Evolutionary conservation across 2,329 filamentous ascomycete species (phyloP).

Genomic region (Arachnomyces sp.): DNA sequence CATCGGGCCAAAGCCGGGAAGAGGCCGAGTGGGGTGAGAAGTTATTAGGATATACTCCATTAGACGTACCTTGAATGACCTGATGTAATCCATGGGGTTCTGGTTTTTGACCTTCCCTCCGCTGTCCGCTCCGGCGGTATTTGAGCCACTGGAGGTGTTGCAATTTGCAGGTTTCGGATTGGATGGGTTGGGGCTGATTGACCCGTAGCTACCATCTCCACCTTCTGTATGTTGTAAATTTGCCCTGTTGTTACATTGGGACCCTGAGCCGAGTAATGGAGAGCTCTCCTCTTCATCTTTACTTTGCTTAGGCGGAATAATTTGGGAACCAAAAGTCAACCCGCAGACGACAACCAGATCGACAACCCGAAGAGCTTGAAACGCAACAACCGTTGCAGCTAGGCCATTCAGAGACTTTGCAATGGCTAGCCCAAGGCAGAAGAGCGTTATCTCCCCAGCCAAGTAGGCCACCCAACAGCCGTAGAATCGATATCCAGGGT

Average conservation of each 20-base stretch:
- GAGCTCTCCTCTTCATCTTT: constrained; percentile 15
- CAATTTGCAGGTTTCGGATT: constrained; percentile 3
- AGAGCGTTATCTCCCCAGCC: constrained; percentile 45
- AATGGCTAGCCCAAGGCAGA: constrained; percentile 30
- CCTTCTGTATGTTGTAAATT: constrained; percentile 24
- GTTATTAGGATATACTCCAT: constrained; percentile 1
- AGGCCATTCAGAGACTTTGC: constrained; percentile 15
- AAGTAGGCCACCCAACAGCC: constrained; percentile 55
- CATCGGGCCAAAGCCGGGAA: constrained; percentile 1
- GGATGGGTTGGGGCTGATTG: constrained; percentile 1
- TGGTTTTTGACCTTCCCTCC: not conserved
- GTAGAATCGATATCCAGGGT: constrained; percentile 56
- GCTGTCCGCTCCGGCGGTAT: not conserved
- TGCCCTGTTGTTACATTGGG: constrained; percentile 11
- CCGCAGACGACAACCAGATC: constrained; percentile 13
- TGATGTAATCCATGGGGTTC: constrained; percentile 1
- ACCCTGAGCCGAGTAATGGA: constrained; percentile 12
- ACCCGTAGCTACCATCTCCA: constrained; percentile 28
- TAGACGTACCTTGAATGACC: constrained; percentile 5
- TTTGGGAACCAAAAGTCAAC: constrained; percentile 7
- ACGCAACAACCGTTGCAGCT: constrained; percentile 12
- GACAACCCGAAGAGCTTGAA: constrained; percentile 13
- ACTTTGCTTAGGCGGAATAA: constrained; percentile 4
- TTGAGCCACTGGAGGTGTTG: not conserved
- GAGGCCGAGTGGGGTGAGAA: not conserved